These are phyloP conservation scores for Fusarium napiforme DNA, from an alignment of 2,329 filamentous ascomycete genomes.

Conservation along the genomic window DNA sequence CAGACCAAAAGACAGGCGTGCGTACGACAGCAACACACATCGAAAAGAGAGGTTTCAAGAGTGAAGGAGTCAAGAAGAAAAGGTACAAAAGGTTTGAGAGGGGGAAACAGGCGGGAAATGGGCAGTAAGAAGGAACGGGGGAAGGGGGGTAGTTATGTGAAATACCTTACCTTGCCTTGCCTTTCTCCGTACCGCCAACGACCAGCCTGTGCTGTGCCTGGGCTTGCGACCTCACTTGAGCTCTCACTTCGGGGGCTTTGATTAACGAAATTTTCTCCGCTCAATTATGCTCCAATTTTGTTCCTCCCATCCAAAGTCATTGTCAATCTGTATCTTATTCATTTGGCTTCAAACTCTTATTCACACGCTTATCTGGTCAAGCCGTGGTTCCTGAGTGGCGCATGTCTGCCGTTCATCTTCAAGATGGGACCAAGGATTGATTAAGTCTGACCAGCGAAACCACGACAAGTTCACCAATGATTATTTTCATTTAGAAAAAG, in stretches of 20 bases:
- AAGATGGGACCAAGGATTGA: slow-evolving; percentile 26
- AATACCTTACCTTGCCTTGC: slow-evolving; percentile 42
- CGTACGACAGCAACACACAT: slow-evolving; percentile 38
- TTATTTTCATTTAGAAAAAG: not conserved
- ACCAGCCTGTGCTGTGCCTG: slow-evolving; percentile 34
- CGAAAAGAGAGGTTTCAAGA: slow-evolving; percentile 18
- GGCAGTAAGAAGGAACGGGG: slow-evolving; percentile 48
- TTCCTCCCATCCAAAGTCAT: not conserved
- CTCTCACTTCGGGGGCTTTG: slow-evolving; percentile 27
- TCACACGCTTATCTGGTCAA: not conserved
- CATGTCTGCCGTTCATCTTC: slow-evolving; percentile 20
- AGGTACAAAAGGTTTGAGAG: slow-evolving; percentile 34
- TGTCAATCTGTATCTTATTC: not conserved
- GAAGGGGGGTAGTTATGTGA: slow-evolving; percentile 53
- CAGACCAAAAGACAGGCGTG: slow-evolving; percentile 19
- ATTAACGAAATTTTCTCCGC: slow-evolving; percentile 34
- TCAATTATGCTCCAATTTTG: slow-evolving; percentile 14
- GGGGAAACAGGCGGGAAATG: slow-evolving; percentile 44
- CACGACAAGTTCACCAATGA: not conserved
- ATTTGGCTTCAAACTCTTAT: not conserved
- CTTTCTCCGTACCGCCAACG: slow-evolving; percentile 38
- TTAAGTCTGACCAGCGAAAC: slow-evolving; percentile 16
- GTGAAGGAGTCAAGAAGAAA: slow-evolving; percentile 27
- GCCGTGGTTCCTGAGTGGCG: slow-evolving; percentile 4
- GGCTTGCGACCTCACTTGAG: slow-evolving; percentile 34